These are phyloP conservation scores for Penicillium crustosum DNA, from an alignment of 2,329 filamentous ascomycete species.

Conservation along the genomic window DNA sequence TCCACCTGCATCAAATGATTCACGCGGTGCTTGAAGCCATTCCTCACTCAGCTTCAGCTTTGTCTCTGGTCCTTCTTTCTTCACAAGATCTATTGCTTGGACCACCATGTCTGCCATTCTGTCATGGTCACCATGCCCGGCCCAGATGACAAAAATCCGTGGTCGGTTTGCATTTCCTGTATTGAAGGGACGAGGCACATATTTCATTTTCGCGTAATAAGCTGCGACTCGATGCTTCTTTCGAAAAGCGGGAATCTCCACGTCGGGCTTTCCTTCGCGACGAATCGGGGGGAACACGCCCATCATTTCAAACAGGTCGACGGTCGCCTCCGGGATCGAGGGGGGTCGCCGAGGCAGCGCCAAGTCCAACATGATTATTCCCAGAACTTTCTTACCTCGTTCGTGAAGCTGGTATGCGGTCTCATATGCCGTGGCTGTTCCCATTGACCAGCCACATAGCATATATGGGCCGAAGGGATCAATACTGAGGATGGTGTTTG, in stretches of 20 bases:
- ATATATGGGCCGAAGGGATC: constrained; percentile 11
- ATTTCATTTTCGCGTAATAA: constrained; percentile 8
- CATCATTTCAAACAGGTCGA: constrained; percentile 12
- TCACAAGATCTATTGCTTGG: constrained; percentile 3
- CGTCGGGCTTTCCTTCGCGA: constrained; percentile 9
- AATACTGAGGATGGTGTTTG: constrained; percentile 12
- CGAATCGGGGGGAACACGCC: constrained; percentile 11
- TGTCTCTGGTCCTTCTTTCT: background rate
- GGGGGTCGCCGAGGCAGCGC: background rate
- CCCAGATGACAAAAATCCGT: constrained; percentile 13
- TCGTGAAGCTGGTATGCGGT: constrained; percentile 8
- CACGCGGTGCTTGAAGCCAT: constrained; percentile 9
- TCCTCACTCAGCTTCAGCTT: background rate
- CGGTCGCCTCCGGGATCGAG: constrained; percentile 2
- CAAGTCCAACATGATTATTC: constrained; percentile 6
- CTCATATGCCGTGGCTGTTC: constrained; percentile 8
- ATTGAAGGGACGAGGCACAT: constrained; percentile 6
- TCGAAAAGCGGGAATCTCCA: constrained; percentile 11
- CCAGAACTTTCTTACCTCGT: constrained; percentile 7
- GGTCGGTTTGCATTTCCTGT: background rate
- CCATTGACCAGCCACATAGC: constrained; percentile 16
- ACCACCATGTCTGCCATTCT: constrained; percentile 3
- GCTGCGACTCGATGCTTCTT: constrained; percentile 10
- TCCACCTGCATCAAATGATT: constrained; percentile 12
- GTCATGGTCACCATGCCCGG: constrained; percentile 15